Percentiles rank a stretch among this genome's conserved stretches.
Conservation (phyloP, 805 yeast species). For the Candida methanosorbosa region DNA sequence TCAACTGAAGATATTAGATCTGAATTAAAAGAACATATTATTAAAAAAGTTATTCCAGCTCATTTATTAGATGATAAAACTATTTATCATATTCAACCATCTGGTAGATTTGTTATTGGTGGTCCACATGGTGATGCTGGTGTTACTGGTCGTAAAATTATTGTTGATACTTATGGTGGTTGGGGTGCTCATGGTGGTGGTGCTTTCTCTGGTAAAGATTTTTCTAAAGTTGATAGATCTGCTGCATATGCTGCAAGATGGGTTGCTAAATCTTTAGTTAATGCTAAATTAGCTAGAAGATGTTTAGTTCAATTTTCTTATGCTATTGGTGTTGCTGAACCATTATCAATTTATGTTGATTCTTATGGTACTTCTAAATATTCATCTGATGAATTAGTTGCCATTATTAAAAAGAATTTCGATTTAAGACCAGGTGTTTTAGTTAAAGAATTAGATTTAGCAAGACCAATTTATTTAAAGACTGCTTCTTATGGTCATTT, state of each 20-base stretch:
- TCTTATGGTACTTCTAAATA: constrained; percentile 95
- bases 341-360: constrained; percentile 94
- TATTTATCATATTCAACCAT: constrained; percentile 96
- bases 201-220: constrained; percentile 99
- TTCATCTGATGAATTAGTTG: constrained; percentile 84
- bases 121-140: constrained; percentile 99
- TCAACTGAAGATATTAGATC: constrained; percentile 86
- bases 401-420: constrained; percentile 86
- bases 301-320: constrained; percentile 97
- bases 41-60: constrained; percentile 89
- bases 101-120: constrained; percentile 99
- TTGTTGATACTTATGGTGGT: constrained; percentile 99
- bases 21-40: constrained; percentile 68
- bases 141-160: constrained; percentile 98
- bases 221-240: constrained; percentile 99
- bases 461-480: constrained; percentile 98
- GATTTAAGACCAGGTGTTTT: constrained; percentile 99
- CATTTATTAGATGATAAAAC: constrained; percentile 90
- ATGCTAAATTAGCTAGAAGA: constrained; percentile 94
- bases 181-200: constrained; percentile 99
- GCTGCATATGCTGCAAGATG: constrained; percentile 99
- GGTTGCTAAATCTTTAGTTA: constrained; percentile 97
- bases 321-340: constrained; percentile 99
- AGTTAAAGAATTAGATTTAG: constrained; percentile 93
- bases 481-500: constrained; percentile 99